Base-by-base conservation (phyloP, 2,329 filamentous ascomycete genomes). In the Cercospora nicotianae region DNA sequence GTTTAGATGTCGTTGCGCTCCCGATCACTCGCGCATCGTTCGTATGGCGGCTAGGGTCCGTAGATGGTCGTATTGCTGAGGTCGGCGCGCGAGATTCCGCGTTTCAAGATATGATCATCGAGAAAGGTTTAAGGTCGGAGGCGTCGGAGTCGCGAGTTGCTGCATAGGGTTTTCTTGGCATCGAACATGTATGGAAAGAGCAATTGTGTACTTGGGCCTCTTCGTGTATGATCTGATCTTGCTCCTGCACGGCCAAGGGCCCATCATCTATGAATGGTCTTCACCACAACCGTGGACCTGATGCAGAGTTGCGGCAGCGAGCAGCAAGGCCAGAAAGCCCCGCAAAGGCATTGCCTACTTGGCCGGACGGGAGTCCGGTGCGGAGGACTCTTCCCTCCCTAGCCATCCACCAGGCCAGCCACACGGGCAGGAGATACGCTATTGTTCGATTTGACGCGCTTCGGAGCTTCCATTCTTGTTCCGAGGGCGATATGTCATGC, bases 141-240 rank as follows among this genome's bases (percentile, higher is more conserved):
- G 28, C 18, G 28, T 33, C 55, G 55, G 55, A 33, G 30, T 59
- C 31, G 55, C 55, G 30, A 59, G n/a, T 59, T 31, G 55, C 55
- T 59, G 55, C 55, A 16, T 36, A 36, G 55, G 31, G 16, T 59
- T 59, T 59, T 59, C 55, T 59, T 59, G 55, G 55, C 55, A 58
- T 58, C 13, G 55, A 28, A 58, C 28, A 9, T n/a, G 28, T 33
- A 31, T 3, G 3, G 16, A 53, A 28, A 33, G 28, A 33, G 55
- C 53, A 26, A 31, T 12, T 28, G n/a, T 26, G 45, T 12, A 48
- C 45, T 48, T 48, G 45, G 6, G 48, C 48, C n/a, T 33, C 30
- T 33, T 33, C 28, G 28, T 12, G 10, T 36, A n/a, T 12, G 55
- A 23, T 31, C 8, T 36, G 28, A 8, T 13, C 13, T 9, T 30